Percentiles rank a stretch among this genome's conserved stretches.
Evolutionary conservation across 1,139 yeast species (phyloP).

Genomic region (Candida sp.): DNA sequence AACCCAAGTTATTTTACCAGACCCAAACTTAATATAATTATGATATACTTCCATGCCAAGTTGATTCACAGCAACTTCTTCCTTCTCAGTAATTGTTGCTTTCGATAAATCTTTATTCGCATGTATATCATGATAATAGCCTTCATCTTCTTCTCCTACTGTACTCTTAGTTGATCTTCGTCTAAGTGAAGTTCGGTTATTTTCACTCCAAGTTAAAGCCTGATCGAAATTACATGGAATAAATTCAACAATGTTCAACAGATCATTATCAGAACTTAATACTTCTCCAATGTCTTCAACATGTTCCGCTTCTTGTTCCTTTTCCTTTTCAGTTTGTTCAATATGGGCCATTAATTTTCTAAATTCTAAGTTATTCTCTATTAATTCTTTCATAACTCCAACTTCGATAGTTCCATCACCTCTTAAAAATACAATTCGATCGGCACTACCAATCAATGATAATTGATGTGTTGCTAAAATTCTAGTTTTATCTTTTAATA

Average conservation of each 20-base stretch:
- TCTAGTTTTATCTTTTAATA: constrained; percentile 34
- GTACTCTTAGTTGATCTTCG: no score
- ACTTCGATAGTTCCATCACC: constrained; percentile 41
- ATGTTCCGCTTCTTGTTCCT: constrained; percentile 19
- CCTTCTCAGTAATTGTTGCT: constrained; percentile 30
- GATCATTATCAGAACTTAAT: background rate
- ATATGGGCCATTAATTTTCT: constrained; percentile 49
- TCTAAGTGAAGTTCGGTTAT: background rate
- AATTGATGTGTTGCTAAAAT: constrained; percentile 48
- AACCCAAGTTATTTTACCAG: constrained; percentile 37
- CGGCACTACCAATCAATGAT: constrained; percentile 40
- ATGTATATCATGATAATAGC: no score
- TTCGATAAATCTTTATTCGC: constrained; percentile 20
- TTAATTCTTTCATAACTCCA: constrained; percentile 38
- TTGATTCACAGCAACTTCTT: constrained; percentile 38
- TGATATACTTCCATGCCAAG: constrained; percentile 26
- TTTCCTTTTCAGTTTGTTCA: no score
- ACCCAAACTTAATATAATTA: constrained; percentile 54
- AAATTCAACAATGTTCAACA: background rate
- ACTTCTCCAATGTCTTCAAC: constrained; percentile 6
- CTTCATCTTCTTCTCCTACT: no score
- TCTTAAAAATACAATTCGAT: constrained; percentile 35
- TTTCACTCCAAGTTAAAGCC: background rate
- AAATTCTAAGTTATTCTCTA: constrained; percentile 37
- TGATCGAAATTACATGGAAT: background rate